phyloP scores from a whole-genome alignment of 1,139 yeast species.

The Protomyces gravidus region DNA sequence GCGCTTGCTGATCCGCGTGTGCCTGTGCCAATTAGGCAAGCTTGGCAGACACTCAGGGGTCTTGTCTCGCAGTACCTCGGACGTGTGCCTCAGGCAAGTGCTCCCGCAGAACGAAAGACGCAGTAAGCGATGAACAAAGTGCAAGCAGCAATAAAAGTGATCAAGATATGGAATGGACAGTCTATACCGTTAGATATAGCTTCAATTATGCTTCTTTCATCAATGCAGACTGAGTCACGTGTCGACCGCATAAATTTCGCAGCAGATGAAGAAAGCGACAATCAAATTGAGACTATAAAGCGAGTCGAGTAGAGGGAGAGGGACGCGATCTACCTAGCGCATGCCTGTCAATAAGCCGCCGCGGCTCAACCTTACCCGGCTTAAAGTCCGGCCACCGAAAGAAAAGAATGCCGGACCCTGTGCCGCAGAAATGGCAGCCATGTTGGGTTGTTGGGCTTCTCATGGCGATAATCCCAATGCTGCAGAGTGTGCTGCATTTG shows the following conservation, averaged over 20 bases:
- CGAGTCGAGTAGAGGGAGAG: no score
- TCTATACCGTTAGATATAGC: no score
- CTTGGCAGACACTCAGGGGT: slow-evolving; percentile 29
- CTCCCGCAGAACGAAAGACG: slow-evolving; percentile 16
- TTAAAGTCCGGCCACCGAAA: slow-evolving; percentile 28
- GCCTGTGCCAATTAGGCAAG: slow-evolving; percentile 26
- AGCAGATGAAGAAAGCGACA: no score
- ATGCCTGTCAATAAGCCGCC: slow-evolving; percentile 21
- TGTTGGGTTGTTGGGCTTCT: slow-evolving; percentile 31
- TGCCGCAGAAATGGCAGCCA: slow-evolving; percentile 32
- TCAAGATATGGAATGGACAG: no score
- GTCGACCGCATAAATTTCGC: no score
- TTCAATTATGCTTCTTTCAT: no score
- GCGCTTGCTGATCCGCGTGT: slow-evolving; percentile 29
- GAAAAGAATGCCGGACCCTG: slow-evolving; percentile 30
- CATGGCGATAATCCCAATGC: slow-evolving; percentile 30
- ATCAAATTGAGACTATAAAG: no score
- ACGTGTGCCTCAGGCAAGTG: neutral
- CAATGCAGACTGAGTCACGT: no score
- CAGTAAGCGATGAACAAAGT: no score
- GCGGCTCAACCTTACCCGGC: slow-evolving; percentile 23
- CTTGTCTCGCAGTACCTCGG: slow-evolving; percentile 27
- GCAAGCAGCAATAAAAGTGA: no score
- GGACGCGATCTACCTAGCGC: no score
- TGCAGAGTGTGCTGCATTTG: slow-evolving; percentile 28